Evolutionary conservation across 108 stramenopile genomes (phyloP).

Genomic region (Phaeodactylum tricornutum): DNA sequence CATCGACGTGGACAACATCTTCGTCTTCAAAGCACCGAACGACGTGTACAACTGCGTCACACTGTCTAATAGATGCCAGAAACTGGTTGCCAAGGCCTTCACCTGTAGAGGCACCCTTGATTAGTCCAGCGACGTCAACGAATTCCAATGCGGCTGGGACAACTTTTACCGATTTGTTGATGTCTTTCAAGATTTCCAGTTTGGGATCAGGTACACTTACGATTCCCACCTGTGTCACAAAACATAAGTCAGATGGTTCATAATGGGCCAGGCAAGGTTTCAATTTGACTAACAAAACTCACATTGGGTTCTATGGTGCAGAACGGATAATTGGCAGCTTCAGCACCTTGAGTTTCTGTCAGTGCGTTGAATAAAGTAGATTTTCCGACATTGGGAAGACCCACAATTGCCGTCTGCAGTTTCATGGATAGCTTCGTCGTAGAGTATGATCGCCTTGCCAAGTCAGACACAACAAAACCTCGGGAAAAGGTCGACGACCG

Average conservation of each 20-base stretch:
- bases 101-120: conserved; percentile 95
- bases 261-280: no score
- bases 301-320: no score
- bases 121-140: conserved; percentile 97
- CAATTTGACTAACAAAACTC: no score
- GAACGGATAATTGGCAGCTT: conserved; percentile 49
- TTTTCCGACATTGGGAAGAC: conserved; percentile 94
- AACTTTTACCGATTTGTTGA: conserved; percentile 79
- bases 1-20: conserved; percentile 88
- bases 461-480: no score
- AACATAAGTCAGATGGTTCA: no score
- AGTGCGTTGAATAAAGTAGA: conserved; percentile 97
- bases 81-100: conserved; percentile 99
- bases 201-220: conserved; percentile 90
- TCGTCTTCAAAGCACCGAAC: conserved; percentile 97
- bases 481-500: no score
- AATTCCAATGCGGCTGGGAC: conserved; percentile 94
- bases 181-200: conserved; percentile 51
- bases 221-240: conserved; percentile 91
- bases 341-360: conserved; percentile 88
- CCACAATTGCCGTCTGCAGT: conserved; percentile 91
- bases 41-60: conserved; percentile 50
- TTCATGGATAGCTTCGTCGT: conserved; percentile 55
- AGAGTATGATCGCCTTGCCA: conserved; percentile 30
- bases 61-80: conserved; percentile 90